Conservation (phyloP, 305 asterid genomes). For the Fraxinus nigra region DNA sequence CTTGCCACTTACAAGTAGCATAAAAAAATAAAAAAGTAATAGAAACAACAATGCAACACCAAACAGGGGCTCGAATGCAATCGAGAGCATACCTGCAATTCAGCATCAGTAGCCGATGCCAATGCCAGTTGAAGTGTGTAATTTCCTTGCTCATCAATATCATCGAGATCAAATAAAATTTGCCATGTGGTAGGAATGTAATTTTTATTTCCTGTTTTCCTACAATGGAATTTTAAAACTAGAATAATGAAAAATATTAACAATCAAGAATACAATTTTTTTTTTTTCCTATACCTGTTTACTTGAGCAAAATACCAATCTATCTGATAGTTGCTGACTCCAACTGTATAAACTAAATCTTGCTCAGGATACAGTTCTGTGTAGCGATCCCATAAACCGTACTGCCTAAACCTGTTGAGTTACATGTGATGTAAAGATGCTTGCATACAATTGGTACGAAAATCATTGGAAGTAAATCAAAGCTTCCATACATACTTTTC, state of each 20-base stretch:
- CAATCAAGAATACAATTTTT: neutral
- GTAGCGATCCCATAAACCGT: conserved; percentile 70
- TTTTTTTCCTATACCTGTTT: conserved; percentile 39
- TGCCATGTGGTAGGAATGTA: conserved; percentile 75
- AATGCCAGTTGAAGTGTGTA: conserved; percentile 71
- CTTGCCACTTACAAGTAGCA: neutral
- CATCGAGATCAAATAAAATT: conserved; percentile 48
- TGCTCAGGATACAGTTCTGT: conserved; percentile 45
- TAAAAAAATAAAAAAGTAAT: neutral
- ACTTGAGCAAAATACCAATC: conserved; percentile 77
- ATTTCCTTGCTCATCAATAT: conserved; percentile 32
- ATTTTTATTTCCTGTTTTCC: conserved; percentile 54
- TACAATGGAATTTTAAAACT: conserved; percentile 17
- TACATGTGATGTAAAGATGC: neutral
- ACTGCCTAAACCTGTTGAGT: conserved; percentile 43
- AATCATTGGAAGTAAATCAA: neutral
- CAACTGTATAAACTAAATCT: conserved; percentile 46
- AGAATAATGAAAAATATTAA: neutral
- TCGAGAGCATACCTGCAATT: conserved; percentile 49
- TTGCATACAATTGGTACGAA: neutral
- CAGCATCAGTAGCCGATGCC: conserved; percentile 78
- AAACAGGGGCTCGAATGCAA: neutral
- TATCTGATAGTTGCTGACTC: conserved; percentile 34
- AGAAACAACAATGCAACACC: neutral
- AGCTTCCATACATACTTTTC: conserved; percentile 20